phyloP scores from a whole-genome alignment of 495 filamentous ascomycete species.

The Trichoderma virens region DNA sequence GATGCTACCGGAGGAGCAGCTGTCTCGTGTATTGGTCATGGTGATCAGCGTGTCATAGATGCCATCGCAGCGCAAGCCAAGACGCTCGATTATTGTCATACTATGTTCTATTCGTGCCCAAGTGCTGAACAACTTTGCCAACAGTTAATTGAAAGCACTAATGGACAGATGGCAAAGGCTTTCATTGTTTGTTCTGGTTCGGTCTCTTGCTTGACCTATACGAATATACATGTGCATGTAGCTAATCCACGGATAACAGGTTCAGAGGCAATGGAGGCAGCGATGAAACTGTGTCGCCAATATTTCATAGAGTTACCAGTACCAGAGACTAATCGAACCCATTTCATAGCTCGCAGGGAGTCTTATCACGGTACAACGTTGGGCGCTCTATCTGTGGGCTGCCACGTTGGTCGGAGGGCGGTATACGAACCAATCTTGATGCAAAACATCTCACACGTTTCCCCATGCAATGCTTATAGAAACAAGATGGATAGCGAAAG shows the following conservation, averaged over 20 bases:
- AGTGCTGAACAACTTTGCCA: slow-evolving; percentile 34
- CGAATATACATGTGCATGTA: too few relatives aligned
- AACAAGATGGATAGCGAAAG: not conserved
- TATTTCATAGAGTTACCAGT: not conserved
- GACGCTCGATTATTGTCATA: slow-evolving; percentile 35
- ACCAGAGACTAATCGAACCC: not conserved
- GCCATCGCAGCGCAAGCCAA: slow-evolving; percentile 36
- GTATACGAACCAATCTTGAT: not conserved
- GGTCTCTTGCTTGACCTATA: too few relatives aligned
- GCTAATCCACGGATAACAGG: slow-evolving; percentile 30
- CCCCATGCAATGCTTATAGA: not conserved
- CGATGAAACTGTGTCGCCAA: not conserved
- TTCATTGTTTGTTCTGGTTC: not conserved
- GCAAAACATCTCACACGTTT: not conserved
- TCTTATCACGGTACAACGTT: not conserved
- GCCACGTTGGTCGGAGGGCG: not conserved
- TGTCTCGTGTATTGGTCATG: slow-evolving; percentile 45
- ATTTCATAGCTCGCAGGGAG: not conserved
- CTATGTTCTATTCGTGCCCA: slow-evolving; percentile 35
- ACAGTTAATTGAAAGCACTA: slow-evolving; percentile 36
- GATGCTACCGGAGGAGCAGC: slow-evolving; percentile 53
- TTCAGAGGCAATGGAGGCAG: slow-evolving; percentile 10
- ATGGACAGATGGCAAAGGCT: slow-evolving; percentile 16
- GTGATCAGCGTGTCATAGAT: slow-evolving; percentile 32
- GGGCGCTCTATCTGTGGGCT: not conserved